A percentile compares a stretch with the other conserved stretches of the same genome.
phyloP scores from a whole-genome alignment of 345 rosid species.

The Gossypium raimondii region DNA sequence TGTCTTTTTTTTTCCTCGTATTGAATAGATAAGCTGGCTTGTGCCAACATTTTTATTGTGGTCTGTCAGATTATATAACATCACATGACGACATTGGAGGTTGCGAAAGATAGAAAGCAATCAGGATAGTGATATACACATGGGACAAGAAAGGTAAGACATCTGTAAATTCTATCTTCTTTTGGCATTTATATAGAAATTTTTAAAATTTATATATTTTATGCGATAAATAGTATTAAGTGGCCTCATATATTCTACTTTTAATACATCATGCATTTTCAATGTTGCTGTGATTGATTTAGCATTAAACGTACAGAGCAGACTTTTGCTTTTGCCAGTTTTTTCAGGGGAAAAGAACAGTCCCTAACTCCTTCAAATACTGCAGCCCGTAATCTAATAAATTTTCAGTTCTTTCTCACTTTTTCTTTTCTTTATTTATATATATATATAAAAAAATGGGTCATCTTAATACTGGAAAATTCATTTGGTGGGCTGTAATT shows the following conservation, averaged over 20 bases:
- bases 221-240: not conserved
- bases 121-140: not conserved
- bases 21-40: not conserved
- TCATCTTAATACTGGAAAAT: too few relatives aligned
- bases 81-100: not conserved
- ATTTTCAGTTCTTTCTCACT: too few relatives aligned
- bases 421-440: too few relatives aligned
- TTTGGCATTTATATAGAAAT: not conserved
- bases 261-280: too few relatives aligned
- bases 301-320: not conserved
- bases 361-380: not conserved
- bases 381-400: not conserved
- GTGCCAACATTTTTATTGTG: not conserved
- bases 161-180: not conserved
- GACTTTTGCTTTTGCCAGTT: not conserved
- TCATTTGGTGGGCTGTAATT: too few relatives aligned
- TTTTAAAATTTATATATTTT: not conserved
- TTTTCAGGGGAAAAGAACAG: not conserved
- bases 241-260: not conserved
- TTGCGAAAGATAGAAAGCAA: not conserved
- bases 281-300: not conserved
- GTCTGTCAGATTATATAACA: not conserved
- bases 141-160: conserved; percentile 11
- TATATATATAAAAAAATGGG: too few relatives aligned
- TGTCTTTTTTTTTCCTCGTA: not conserved